phyloP scores from a whole-genome alignment of 441 rosid genomes.

The Bruguiera hainesii region DNA sequence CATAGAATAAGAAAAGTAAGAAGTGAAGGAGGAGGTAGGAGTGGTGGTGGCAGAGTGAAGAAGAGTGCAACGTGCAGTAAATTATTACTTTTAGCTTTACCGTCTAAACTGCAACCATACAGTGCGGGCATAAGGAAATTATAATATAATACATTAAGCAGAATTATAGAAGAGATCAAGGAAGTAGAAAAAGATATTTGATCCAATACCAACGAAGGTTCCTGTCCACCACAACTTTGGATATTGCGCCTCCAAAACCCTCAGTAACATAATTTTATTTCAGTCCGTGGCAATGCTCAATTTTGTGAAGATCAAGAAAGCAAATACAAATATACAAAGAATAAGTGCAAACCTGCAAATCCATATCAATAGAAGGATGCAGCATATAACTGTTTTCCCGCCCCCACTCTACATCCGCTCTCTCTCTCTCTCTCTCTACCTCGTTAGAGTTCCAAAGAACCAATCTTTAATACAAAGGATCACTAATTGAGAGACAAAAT shows the following conservation, averaged over 20 bases:
- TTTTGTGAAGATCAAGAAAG: neutral
- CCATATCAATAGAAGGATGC: no score
- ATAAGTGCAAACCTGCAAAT: no score
- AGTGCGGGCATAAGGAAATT: neutral
- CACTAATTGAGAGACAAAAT: no score
- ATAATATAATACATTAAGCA: neutral
- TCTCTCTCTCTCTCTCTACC: no score
- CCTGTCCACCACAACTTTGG: slow-evolving; percentile 22
- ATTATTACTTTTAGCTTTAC: no score
- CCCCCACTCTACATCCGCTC: no score
- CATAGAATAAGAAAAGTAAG: neutral
- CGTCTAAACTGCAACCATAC: neutral
- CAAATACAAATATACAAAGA: neutral
- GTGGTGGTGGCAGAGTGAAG: no score
- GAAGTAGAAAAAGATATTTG: slow-evolving; percentile 69
- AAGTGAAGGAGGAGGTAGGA: neutral
- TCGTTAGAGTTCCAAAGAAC: no score
- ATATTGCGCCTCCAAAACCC: slow-evolving; percentile 80
- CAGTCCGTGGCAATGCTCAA: neutral
- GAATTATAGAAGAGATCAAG: neutral
- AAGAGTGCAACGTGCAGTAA: no score
- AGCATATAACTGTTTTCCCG: no score
- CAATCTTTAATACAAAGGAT: no score
- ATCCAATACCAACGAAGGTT: slow-evolving; percentile 63
- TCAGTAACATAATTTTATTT: slow-evolving; percentile 10